A percentile compares a stretch with the other conserved stretches of the same genome.
These are phyloP conservation scores for Oryza meyeriana DNA, from an alignment of 176 grass and related monocot species.

Conservation along the genomic window DNA sequence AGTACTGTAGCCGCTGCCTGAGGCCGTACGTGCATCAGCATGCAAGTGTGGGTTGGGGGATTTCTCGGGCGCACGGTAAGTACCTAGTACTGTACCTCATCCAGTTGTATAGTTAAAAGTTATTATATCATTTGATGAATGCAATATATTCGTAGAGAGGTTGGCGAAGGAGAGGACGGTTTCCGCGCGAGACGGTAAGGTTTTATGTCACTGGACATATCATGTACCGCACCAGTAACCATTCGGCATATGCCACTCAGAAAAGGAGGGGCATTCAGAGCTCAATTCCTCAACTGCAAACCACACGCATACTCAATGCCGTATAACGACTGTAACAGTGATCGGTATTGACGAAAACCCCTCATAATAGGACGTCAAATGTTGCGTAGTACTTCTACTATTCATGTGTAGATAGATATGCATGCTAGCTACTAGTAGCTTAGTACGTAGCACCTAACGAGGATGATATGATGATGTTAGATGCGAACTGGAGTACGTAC, in stretches of 20 bases:
- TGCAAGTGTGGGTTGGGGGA: no score
- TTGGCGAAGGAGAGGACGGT: background rate
- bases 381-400: background rate
- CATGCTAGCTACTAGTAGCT: background rate
- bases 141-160: no score
- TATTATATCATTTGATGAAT: no score
- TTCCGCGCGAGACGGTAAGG: background rate
- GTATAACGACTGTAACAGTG: background rate
- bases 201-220: background rate
- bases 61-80: no score
- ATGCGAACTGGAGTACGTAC: background rate
- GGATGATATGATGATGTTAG: background rate
- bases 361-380: background rate
- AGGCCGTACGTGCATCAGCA: no score
- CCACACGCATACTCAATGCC: background rate
- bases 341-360: background rate
- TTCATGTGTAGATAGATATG: background rate
- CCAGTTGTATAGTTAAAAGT: no score
- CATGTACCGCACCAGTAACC: background rate
- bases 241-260: background rate
- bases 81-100: no score
- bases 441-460: background rate
- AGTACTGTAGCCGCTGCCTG: no score
- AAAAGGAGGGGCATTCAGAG: background rate
- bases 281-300: background rate